Evolutionary conservation across 805 yeast genomes (phyloP).

Genomic region (Dipodascus albidus): DNA sequence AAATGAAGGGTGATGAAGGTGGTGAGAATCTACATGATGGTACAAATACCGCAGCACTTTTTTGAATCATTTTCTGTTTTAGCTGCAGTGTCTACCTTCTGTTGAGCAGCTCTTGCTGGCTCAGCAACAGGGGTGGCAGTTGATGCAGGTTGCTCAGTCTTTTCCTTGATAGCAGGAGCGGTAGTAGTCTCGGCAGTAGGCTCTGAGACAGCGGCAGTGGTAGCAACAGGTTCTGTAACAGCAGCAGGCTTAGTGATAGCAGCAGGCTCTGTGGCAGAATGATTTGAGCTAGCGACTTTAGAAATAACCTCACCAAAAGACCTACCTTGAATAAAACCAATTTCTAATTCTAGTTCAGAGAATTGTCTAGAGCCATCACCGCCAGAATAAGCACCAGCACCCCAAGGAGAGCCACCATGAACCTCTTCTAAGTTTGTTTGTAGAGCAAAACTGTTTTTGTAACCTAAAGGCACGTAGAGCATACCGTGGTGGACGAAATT

Average conservation of each 20-base stretch:
- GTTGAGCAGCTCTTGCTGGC: neutral
- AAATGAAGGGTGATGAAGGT: no score
- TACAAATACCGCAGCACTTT: conserved; percentile 2
- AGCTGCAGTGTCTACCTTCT: neutral
- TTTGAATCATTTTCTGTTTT: neutral
- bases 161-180: conserved; percentile 5
- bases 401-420: conserved; percentile 80
- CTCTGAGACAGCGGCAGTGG: conserved; percentile 3
- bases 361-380: conserved; percentile 68
- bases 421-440: conserved; percentile 45
- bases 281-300: no score
- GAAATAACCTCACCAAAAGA: conserved; percentile 38
- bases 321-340: conserved; percentile 59
- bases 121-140: conserved; percentile 2
- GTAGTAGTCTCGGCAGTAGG: neutral
- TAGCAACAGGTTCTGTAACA: neutral
- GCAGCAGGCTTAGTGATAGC: neutral
- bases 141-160: conserved; percentile 7
- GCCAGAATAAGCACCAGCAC: conserved; percentile 74
- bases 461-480: conserved; percentile 72
- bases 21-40: conserved; percentile 3
- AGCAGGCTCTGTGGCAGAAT: neutral
- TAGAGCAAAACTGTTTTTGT: conserved; percentile 44
- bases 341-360: conserved; percentile 46
- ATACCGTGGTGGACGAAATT: conserved; percentile 70